Conservation (phyloP, 805 yeast species). For the Zygosaccharomyces bisporus region DNA sequence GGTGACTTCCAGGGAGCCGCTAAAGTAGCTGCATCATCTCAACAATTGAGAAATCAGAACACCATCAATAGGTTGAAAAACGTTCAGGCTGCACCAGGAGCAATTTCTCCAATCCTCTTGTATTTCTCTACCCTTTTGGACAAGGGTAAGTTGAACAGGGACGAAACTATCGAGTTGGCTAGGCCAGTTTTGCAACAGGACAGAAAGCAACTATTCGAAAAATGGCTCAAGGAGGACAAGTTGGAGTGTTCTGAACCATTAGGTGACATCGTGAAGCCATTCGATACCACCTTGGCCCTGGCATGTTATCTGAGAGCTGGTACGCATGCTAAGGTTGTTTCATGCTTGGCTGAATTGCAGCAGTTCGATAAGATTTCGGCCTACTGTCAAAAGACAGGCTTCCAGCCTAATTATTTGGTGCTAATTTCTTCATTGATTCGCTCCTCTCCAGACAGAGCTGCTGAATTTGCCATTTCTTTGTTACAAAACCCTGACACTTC, state of each 20-base stretch:
- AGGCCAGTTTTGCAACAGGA: constrained; percentile 94
- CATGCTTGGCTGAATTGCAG: constrained; percentile 89
- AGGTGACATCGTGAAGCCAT: constrained; percentile 92
- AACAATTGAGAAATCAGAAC: constrained; percentile 87
- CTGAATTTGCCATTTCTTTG: constrained; percentile 90
- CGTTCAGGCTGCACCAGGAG: constrained; percentile 89
- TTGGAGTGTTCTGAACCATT: constrained; percentile 93
- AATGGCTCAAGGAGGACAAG: constrained; percentile 94
- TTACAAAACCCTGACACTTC: constrained; percentile 60
- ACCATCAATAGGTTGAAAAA: constrained; percentile 90
- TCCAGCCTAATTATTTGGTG: constrained; percentile 84
- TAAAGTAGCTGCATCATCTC: constrained; percentile 92
- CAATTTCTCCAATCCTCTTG: constrained; percentile 88
- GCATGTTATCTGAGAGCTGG: constrained; percentile 86
- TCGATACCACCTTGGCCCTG: constrained; percentile 79
- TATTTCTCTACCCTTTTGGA: constrained; percentile 89
- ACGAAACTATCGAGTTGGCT: constrained; percentile 91
- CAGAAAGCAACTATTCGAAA: constrained; percentile 88
- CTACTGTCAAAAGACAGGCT: constrained; percentile 83
- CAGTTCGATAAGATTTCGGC: constrained; percentile 95
- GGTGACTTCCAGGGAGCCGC: constrained; percentile 94
- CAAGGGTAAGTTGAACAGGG: constrained; percentile 86
- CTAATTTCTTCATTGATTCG: constrained; percentile 87
- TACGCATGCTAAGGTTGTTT: constrained; percentile 82
- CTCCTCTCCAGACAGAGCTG: constrained; percentile 95